Conservation (phyloP, 1,284 basidiomycete species). For the Ceratobasidium sp. region DNA sequence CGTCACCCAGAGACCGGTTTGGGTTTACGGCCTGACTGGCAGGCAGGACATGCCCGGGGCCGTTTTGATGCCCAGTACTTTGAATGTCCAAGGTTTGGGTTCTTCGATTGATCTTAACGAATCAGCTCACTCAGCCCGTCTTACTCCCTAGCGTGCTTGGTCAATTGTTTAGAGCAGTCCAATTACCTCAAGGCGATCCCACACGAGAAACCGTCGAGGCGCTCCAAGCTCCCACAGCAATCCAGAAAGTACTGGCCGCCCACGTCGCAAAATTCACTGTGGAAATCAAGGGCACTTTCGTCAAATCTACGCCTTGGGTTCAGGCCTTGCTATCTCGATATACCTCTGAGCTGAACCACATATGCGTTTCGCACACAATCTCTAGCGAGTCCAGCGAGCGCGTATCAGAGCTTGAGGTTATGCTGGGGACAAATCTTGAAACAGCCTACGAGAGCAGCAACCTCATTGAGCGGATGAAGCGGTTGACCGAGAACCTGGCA, state of each 20-base stretch:
- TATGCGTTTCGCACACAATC: conserved; percentile 37
- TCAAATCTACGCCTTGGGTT: neutral
- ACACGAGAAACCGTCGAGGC: conserved; percentile 5
- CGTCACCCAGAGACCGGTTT: conserved; percentile 1
- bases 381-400: conserved; percentile 5
- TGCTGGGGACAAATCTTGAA: conserved; percentile 43
- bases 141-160: conserved; percentile 64
- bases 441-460: conserved; percentile 5
- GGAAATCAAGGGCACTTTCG: neutral
- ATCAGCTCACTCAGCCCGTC: neutral
- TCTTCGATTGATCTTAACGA: too few relatives aligned
- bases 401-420: conserved; percentile 40
- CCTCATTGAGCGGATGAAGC: conserved; percentile 30
- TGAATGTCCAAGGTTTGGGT: conserved; percentile 25
- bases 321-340: conserved; percentile 25
- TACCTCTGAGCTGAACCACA: conserved; percentile 42
- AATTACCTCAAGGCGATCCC: conserved; percentile 58
- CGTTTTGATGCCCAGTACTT: conserved; percentile 12
- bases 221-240: neutral
- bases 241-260: neutral
- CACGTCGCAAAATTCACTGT: conserved; percentile 13
- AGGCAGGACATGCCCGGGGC: conserved; percentile 33
- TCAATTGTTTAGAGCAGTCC: conserved; percentile 68
- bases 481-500: conserved; percentile 20
- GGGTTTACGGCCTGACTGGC: conserved; percentile 32